Conservation (phyloP, 2,329 filamentous ascomycete species). For the Fusarium bactridioides region DNA sequence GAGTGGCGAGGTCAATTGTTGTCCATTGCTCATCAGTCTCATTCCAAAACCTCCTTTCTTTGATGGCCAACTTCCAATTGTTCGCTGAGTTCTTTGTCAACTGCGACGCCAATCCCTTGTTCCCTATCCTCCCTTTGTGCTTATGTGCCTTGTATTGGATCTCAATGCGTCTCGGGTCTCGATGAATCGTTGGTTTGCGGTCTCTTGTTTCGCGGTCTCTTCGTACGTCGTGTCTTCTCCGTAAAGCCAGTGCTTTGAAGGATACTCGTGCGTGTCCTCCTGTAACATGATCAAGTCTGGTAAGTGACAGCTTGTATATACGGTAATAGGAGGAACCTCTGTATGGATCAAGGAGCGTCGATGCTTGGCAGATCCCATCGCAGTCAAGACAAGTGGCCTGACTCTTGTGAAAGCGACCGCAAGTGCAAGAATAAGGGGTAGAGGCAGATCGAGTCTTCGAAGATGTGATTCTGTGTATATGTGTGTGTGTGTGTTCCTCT, state of each 20-base stretch:
- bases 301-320: not conserved
- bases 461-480: not conserved
- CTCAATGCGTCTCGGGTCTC: not conserved
- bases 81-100: not conserved
- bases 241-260: not conserved
- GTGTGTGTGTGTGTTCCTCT: not conserved
- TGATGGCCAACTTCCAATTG: not conserved
- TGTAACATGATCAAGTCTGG: not conserved
- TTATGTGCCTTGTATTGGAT: too few relatives aligned
- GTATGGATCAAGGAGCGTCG: not conserved
- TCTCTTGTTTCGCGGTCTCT: not conserved
- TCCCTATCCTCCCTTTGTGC: rapidly evolving
- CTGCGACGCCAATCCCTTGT: not conserved
- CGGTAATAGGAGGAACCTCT: too few relatives aligned
- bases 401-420: not conserved
- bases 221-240: not conserved
- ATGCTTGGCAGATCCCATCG: not conserved
- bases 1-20: not conserved
- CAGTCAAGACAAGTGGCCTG: not conserved
- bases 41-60: not conserved
- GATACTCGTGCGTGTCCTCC: not conserved
- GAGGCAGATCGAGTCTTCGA: too few relatives aligned
- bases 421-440: not conserved
- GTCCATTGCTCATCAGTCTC: not conserved
- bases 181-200: not conserved